Conservation (phyloP, 2,329 filamentous ascomycete species). For the Ceratocystis variospora region DNA sequence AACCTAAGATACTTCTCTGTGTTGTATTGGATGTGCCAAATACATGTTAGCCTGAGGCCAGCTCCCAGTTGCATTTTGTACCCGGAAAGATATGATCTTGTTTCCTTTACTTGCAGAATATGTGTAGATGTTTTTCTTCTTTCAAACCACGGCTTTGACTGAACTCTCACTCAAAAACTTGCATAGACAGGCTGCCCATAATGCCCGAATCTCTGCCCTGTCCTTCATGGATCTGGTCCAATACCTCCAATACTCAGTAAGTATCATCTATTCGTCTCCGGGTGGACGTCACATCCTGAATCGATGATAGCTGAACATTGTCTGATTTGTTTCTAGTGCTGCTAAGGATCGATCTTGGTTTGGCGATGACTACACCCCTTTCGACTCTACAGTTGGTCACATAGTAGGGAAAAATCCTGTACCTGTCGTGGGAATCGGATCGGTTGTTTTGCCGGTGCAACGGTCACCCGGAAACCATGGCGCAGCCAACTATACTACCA, state of each 20-base stretch:
- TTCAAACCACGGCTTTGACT: neutral
- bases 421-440: neutral
- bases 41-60: no score
- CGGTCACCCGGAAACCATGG: neutral
- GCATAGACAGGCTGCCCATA: neutral
- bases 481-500: neutral
- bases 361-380: neutral
- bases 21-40: no score
- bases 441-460: neutral
- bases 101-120: no score
- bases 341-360: neutral
- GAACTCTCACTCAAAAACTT: neutral
- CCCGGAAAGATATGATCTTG: no score
- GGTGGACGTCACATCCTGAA: neutral
- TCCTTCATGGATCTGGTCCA: neutral
- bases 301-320: neutral
- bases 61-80: no score
- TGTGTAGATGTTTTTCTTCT: neutral
- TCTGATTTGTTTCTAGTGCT: neutral
- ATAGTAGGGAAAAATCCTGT: accelerated
- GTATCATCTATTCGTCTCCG: neutral
- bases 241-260: neutral
- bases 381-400: neutral
- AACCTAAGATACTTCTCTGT: no score
- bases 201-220: neutral